Evolutionary conservation across 164 flowering plant species (phyloP).

Genomic region (Liquidambar formosana): DNA sequence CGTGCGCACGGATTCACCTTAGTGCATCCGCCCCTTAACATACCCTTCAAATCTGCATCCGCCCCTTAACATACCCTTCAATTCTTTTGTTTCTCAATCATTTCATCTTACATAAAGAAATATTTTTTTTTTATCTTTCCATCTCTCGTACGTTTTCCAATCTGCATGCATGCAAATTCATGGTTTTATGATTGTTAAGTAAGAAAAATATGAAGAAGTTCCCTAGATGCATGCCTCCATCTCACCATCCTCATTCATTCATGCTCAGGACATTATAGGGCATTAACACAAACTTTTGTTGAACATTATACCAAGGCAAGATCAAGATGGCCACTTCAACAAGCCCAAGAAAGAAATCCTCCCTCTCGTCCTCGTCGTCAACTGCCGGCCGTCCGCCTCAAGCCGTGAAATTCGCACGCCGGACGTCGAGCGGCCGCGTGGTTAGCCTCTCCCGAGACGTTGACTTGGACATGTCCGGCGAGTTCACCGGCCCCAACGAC

Average conservation of each 20-base stretch:
- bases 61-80: no score
- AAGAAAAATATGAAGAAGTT: no score
- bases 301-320: no score
- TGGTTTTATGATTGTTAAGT: neutral
- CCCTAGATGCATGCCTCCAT: no score
- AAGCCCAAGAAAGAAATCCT: slow-evolving; percentile 23
- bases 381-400: slow-evolving; percentile 49
- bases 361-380: slow-evolving; percentile 25
- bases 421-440: slow-evolving; percentile 79
- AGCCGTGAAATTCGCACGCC: slow-evolving; percentile 62
- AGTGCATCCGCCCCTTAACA: no score
- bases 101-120: no score
- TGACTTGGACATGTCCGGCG: slow-evolving; percentile 60
- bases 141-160: neutral
- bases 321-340: slow-evolving; percentile 31
- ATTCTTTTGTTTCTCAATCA: no score
- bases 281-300: no score
- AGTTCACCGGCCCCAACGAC: slow-evolving; percentile 48
- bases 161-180: neutral
- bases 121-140: neutral
- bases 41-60: no score
- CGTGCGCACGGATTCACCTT: no score
- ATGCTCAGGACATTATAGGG: no score
- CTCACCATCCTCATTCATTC: no score
- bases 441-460: slow-evolving; percentile 82